phyloP scores from a whole-genome alignment of 805 yeast genomes.

The Grigorovia humatica region DNA sequence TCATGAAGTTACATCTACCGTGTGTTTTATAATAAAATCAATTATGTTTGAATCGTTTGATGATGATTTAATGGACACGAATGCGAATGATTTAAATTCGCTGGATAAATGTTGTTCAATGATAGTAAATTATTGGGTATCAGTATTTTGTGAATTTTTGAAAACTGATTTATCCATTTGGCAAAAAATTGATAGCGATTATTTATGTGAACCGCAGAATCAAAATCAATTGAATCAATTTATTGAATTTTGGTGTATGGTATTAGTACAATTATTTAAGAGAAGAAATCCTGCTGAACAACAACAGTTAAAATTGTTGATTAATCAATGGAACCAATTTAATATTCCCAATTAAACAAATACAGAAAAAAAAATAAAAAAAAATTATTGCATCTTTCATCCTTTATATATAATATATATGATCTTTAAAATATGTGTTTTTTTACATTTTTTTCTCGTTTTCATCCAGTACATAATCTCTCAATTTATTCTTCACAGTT shows the following conservation, averaged over 20 bases:
- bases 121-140: constrained; percentile 40
- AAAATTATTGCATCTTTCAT: too few relatives aligned
- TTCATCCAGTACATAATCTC: constrained; percentile 49
- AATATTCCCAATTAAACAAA: neutral
- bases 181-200: constrained; percentile 19
- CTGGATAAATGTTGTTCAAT: constrained; percentile 35
- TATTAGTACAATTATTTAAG: constrained; percentile 35
- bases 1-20: constrained; percentile 33
- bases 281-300: constrained; percentile 28
- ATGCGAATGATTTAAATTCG: constrained; percentile 25
- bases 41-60: constrained; percentile 48
- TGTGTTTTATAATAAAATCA: constrained; percentile 37
- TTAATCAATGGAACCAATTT: constrained; percentile 28
- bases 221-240: constrained; percentile 31
- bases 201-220: constrained; percentile 24
- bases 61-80: constrained; percentile 44
- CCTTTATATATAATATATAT: too few relatives aligned
- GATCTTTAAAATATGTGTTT: too few relatives aligned
- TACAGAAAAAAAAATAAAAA: too few relatives aligned
- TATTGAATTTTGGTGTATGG: constrained; percentile 41
- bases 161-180: constrained; percentile 6
- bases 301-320: constrained; percentile 23
- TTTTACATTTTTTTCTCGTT: neutral
- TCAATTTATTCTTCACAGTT: constrained; percentile 48
- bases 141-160: constrained; percentile 49